Conservation (phyloP, 768 basidiomycete genomes). For the Tulasnella sp. region DNA sequence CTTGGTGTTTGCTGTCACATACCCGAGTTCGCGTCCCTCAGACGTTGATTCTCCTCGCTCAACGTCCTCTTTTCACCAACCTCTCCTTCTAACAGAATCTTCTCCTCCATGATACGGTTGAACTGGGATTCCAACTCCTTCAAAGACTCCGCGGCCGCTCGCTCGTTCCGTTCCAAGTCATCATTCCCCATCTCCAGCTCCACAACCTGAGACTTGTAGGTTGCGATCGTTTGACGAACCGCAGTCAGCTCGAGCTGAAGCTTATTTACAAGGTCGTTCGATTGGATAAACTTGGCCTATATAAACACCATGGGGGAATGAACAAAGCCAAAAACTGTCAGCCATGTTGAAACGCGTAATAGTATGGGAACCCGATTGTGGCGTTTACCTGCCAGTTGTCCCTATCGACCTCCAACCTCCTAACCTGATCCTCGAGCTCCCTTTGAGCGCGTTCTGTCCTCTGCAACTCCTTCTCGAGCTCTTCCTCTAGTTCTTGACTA, state of each 20-base stretch:
- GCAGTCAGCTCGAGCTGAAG: conserved; percentile 35
- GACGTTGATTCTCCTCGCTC: conserved; percentile 36
- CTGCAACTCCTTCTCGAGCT: conserved; percentile 37
- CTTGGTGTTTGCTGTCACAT: conserved; percentile 17
- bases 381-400: conserved; percentile 32
- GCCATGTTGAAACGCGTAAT: not conserved
- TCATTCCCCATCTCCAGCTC: conserved; percentile 40
- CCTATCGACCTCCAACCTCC: conserved; percentile 22
- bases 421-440: conserved; percentile 22
- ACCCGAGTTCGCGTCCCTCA: conserved; percentile 39
- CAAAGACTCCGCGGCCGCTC: conserved; percentile 28
- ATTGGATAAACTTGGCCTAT: conserved; percentile 19
- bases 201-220: conserved; percentile 19
- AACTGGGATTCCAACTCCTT: conserved; percentile 31
- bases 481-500: conserved; percentile 31
- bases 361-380: not conserved
- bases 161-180: conserved; percentile 38
- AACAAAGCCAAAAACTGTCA: not conserved
- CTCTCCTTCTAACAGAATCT: conserved; percentile 39
- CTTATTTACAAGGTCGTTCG: conserved; percentile 33
- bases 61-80: conserved; percentile 34
- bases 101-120: conserved; percentile 39
- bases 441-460: conserved; percentile 27
- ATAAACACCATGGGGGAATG: not conserved
- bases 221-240: conserved; percentile 22